Base-by-base conservation (phyloP, 2,329 filamentous ascomycete species). In the Cladosporium sp. region DNA sequence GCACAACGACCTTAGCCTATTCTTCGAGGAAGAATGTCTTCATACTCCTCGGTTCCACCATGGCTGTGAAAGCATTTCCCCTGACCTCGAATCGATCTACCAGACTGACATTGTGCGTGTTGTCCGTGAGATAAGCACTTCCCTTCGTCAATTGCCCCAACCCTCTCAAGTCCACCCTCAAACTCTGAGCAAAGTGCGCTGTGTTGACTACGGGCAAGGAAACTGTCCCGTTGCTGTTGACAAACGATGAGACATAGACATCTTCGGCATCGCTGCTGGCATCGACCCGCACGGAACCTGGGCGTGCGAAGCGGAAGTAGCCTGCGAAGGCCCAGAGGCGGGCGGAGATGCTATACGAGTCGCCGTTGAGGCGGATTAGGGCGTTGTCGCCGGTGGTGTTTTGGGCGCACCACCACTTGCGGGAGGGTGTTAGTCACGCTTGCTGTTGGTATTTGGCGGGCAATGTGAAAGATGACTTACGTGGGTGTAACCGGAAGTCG, bases 231-330 rank as follows among this genome's bases (percentile, higher is more conserved):
- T 72, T 72, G 28, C 57, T 71, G 62, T 72, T 72, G 16, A 61
- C 40, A 35, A 56, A 72, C 18, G 69, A 66, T 3, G 66, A 67
- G 10, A 71, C 67, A 35, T 69, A 69, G n/a, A 72, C 65, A 18
- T 72, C 68, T 40, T 69, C 65, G 3, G 68, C 68, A 53, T 55
- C 57, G 28, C 31, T 66, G 29, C 11, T 50, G 26, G 16, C 29
- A 11, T 66, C 67, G 5, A 72, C 31, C 12, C 70, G 67, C 7
- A 68, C 62, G 21, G 70, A 63, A 16, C 69, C 69, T 10, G 70
- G 70, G 6, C 70, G 67, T 1, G 70, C 70, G 50, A 72, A 72
- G 33, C 70, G 70, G 66, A 70, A 72, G 66, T 72, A 72, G 29
- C 66, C 59, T 16, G 70, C 61, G 53, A 72, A 69, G 1, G 70